Evolutionary conservation across 2,329 filamentous ascomycete genomes (phyloP).

Genomic region (Aspergillus sclerotialis): DNA sequence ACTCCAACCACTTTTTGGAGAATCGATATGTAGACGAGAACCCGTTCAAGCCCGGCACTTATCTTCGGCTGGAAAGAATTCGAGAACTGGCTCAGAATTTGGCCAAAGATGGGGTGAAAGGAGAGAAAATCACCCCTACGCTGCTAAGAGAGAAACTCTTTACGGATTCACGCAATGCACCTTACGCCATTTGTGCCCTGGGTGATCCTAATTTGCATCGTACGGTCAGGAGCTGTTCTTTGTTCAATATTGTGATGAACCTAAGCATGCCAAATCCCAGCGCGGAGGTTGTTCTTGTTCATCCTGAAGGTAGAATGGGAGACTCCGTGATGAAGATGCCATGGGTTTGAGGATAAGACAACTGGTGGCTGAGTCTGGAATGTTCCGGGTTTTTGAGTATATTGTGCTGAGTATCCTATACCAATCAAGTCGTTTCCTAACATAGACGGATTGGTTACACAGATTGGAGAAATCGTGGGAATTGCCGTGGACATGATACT

Average conservation of each 20-base stretch:
- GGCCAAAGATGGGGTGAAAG: constrained; percentile 11
- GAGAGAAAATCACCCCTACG: constrained; percentile 13
- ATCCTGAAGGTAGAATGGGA: constrained; percentile 20
- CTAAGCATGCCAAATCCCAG: constrained; percentile 15
- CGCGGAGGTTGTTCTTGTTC: constrained; percentile 30
- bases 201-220: constrained; percentile 20
- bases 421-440: no score
- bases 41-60: constrained; percentile 25
- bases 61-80: constrained; percentile 23
- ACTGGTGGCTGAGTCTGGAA: no score
- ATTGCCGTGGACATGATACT: no score
- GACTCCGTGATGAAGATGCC: constrained; percentile 21
- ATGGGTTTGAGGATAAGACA: constrained; percentile 9
- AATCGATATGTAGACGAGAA: constrained; percentile 26
- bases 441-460: no score
- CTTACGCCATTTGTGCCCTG: constrained; percentile 29
- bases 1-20: constrained; percentile 41
- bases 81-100: constrained; percentile 18
- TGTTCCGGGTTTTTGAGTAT: no score
- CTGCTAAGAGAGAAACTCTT: constrained; percentile 27
- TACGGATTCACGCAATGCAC: constrained; percentile 29
- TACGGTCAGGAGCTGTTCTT: constrained; percentile 22
- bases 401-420: no score
- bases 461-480: no score
- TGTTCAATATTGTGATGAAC: constrained; percentile 34